Conservation (phyloP, 805 yeast species). For the Saccharomycopsis sp. region DNA sequence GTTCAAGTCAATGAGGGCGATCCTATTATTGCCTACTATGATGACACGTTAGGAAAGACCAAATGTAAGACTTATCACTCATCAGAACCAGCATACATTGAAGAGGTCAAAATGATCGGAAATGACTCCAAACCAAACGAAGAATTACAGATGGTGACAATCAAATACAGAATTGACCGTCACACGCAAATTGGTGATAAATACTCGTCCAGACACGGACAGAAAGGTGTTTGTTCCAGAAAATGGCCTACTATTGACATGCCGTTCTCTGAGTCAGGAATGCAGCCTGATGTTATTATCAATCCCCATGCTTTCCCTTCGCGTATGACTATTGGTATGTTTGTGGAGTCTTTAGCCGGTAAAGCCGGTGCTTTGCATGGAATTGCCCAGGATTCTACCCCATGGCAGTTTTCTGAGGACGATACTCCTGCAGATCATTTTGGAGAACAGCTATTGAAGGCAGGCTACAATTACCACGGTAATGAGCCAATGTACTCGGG, state of each 20-base stretch:
- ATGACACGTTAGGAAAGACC: conserved; percentile 85
- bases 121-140: conserved; percentile 42
- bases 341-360: conserved; percentile 97
- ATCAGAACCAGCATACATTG: conserved; percentile 88
- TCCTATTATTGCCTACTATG: conserved; percentile 88
- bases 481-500: conserved; percentile 99
- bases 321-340: conserved; percentile 99
- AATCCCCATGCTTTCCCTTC: conserved; percentile 99
- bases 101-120: conserved; percentile 88
- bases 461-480: conserved; percentile 97
- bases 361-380: conserved; percentile 98
- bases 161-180: conserved; percentile 87
- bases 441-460: conserved; percentile 80
- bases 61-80: conserved; percentile 90
- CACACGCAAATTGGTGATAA: conserved; percentile 95
- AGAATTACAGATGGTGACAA: conserved; percentile 79
- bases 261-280: conserved; percentile 96
- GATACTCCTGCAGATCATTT: conserved; percentile 97
- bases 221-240: conserved; percentile 96
- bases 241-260: conserved; percentile 96
- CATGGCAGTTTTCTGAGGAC: conserved; percentile 86
- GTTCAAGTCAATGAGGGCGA: conserved; percentile 89
- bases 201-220: conserved; percentile 96
- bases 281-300: conserved; percentile 95
- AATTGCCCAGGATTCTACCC: conserved; percentile 94